Base-by-base conservation (phyloP, 2,329 filamentous ascomycete species). In the Sporothrix humicola region DNA sequence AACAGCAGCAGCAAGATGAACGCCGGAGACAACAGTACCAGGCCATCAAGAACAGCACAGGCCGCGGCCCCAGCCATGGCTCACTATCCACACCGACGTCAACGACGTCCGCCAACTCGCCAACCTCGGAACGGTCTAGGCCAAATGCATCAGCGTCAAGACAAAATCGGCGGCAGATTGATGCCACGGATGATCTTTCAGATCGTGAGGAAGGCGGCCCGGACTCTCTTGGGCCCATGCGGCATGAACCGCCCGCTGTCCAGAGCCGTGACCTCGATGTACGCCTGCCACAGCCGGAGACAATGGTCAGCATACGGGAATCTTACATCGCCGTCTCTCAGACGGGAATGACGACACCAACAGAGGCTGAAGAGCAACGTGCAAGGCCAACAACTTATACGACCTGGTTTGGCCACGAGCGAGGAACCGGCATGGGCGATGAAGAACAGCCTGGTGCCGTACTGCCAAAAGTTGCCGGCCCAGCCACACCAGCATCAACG, bases 381-480 rank as follows among this genome's bases (percentile, higher is more conserved):
- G 10, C 56, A 26, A 1, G 17, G 10, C 46, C 23, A 2, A 20
- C 58, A 10, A 73, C 61, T 2, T 73, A 73, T 58, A 71, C 56
- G 6, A 73, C 72, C 2, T 74, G 71, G 73, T 71, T 73, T 56
- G 73, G 73, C 20, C 73, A 74, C 20, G 58, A 74, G 52, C 37
- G 59, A 31, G 65, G 71, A 0, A 31, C 23, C 0, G 69, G 26
- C 56, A 52, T 71, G 23, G 56, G 26, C 17, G 69, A 71, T 1
- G 69, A 71, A 5, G 69, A 71, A 17, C 56, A 63, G 17, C 23
- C 44, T 0, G 69, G 69, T 2, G 42, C 23, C 15, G 3, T 71
- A 42, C 69, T 23, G 9, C 66, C 46, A 0, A 71, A 52, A 23
- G 8, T 31, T 0, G 17, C 20, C 1, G 56, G 56, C 7, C 69